Conservation (phyloP, 352 stramenopile genomes). For the Pythium dissimile region DNA sequence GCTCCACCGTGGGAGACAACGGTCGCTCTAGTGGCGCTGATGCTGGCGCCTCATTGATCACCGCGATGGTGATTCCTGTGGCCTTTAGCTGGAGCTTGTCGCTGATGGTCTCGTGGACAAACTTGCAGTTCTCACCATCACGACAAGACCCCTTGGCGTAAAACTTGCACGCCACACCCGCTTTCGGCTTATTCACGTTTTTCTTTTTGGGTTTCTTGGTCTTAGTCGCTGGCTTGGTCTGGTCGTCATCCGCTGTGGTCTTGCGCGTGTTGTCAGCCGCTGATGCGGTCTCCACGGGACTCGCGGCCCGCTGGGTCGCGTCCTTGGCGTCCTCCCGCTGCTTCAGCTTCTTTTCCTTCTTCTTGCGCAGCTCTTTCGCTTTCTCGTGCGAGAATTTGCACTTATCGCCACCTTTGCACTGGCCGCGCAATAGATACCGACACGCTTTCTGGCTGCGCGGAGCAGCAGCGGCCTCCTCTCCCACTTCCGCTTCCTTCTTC, state of each 20-base stretch:
- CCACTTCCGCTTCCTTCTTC: neutral
- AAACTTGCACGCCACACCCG: slow-evolving; percentile 47
- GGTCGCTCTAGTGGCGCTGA: slow-evolving; percentile 1
- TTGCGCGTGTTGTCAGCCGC: neutral
- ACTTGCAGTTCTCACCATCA: slow-evolving; percentile 63
- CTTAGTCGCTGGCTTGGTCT: slow-evolving; percentile 3
- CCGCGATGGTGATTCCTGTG: slow-evolving; percentile 9
- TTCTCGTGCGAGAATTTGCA: slow-evolving; percentile 47
- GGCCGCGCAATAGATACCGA: slow-evolving; percentile 47
- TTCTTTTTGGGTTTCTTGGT: neutral
- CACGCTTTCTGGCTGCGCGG: slow-evolving; percentile 28
- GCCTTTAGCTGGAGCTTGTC: slow-evolving; percentile 5
- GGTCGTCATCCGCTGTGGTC: neutral
- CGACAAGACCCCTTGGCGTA: slow-evolving; percentile 45
- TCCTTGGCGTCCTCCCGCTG: slow-evolving; percentile 8
- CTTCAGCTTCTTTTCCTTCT: slow-evolving; percentile 16
- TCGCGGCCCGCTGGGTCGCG: neutral
- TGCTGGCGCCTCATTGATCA: slow-evolving; percentile 6
- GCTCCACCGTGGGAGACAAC: neutral
- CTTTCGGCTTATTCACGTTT: slow-evolving; percentile 4
- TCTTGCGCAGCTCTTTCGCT: slow-evolving; percentile 21
- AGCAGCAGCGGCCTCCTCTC: neutral
- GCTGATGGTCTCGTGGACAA: slow-evolving; percentile 18
- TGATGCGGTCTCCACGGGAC: slow-evolving; percentile 1
- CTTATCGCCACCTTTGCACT: slow-evolving; percentile 46